Conservation (phyloP, 768 basidiomycete genomes). For the Chlorophyllum brunneum region DNA sequence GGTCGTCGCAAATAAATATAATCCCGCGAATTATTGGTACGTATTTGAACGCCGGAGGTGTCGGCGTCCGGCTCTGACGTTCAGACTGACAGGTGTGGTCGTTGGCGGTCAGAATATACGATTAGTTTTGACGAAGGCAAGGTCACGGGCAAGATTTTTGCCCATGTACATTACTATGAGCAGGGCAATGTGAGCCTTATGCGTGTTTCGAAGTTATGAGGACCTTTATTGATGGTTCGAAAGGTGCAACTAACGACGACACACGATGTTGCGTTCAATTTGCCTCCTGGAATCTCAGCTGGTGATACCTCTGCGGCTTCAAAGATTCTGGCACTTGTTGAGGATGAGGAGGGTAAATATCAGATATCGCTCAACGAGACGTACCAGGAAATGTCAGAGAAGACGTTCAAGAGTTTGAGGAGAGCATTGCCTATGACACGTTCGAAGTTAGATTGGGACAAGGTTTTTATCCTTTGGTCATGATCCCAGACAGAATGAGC, state of each 20-base stretch:
- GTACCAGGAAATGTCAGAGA: constrained; percentile 89
- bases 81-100: constrained; percentile 86
- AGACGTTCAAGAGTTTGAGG: constrained; percentile 87
- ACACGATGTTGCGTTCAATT: constrained; percentile 60
- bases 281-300: constrained; percentile 55
- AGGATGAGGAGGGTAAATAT: constrained; percentile 75
- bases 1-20: constrained; percentile 95
- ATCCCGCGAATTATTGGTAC: constrained; percentile 89
- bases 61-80: not conserved
- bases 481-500: not conserved
- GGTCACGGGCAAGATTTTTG: constrained; percentile 69
- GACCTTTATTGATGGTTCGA: not conserved
- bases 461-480: constrained; percentile 36
- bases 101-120: constrained; percentile 88
- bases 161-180: constrained; percentile 96
- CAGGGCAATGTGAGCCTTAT: constrained; percentile 76
- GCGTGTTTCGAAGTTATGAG: too few relatives aligned
- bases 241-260: constrained; percentile 89
- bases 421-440: constrained; percentile 89
- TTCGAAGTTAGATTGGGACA: constrained; percentile 96
- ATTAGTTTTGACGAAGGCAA: constrained; percentile 62
- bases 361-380: constrained; percentile 77
- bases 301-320: constrained; percentile 51
- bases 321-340: constrained; percentile 78
- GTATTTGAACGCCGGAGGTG: constrained; percentile 2